These are phyloP conservation scores for Spinellus fusiger DNA, from an alignment of 192 early-diverging fungal species.

Conservation along the genomic window DNA sequence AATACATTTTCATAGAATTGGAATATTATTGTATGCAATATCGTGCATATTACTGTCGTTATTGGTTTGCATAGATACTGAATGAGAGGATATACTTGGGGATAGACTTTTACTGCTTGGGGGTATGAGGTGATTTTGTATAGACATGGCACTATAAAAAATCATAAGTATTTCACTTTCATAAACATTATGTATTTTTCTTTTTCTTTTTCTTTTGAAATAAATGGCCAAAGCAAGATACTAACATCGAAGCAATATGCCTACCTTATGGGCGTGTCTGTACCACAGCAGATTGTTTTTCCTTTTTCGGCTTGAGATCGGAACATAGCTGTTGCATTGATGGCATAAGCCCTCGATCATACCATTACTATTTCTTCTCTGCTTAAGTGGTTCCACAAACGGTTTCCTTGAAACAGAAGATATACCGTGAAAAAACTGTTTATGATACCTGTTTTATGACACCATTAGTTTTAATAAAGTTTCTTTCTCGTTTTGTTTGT, in stretches of 20 bases:
- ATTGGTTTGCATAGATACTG: no score
- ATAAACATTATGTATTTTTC: no score
- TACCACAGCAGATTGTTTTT: constrained; percentile 75
- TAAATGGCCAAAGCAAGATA: no score
- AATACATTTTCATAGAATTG: neutral
- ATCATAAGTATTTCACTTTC: constrained; percentile 4
- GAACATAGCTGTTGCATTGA: constrained; percentile 76
- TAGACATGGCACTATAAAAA: constrained; percentile 30
- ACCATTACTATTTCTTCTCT: constrained; percentile 52
- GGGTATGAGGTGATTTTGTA: constrained; percentile 24
- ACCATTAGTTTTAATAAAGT: neutral
- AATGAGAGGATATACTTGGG: no score
- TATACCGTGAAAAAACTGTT: constrained; percentile 82
- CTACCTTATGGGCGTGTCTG: constrained; percentile 74
- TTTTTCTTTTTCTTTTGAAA: no score
- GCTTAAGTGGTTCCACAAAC: constrained; percentile 66
- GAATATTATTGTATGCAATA: no score
- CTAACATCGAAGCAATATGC: neutral
- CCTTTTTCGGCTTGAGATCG: constrained; percentile 66
- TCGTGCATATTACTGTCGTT: no score
- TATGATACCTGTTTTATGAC: constrained; percentile 59
- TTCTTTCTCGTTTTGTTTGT: neutral
- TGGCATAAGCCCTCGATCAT: constrained; percentile 77
- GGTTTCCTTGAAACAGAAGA: constrained; percentile 76
- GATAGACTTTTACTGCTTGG: no score